Evolutionary conservation across 352 stramenopile species (phyloP).

Genomic region (Globisporangium recalcitrans): DNA sequence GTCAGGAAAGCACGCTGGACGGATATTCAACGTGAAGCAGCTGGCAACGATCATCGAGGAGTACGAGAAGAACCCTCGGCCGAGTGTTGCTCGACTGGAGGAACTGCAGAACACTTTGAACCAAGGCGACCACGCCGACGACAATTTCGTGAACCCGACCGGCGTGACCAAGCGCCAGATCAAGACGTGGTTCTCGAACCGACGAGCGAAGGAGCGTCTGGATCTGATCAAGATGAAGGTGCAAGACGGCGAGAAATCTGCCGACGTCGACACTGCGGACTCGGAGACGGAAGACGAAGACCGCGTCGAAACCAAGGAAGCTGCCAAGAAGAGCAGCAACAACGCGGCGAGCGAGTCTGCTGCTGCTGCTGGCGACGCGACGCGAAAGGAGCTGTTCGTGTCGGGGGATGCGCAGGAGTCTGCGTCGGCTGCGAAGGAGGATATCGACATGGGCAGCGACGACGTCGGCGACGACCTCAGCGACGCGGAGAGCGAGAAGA

Average conservation of each 20-base stretch:
- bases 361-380: background rate
- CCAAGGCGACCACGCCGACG: conserved; percentile 58
- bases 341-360: background rate
- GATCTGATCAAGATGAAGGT: conserved; percentile 81
- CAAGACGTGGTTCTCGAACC: conserved; percentile 84
- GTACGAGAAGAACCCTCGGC: conserved; percentile 78
- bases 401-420: background rate
- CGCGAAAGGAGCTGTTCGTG: conserved; percentile 24
- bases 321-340: conserved; percentile 3
- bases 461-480: conserved; percentile 26
- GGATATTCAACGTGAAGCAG: conserved; percentile 85
- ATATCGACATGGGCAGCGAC: conserved; percentile 32
- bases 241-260: conserved; percentile 27
- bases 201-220: conserved; percentile 69
- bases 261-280: conserved; percentile 8
- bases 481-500: conserved; percentile 11
- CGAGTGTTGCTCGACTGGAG: conserved; percentile 54
- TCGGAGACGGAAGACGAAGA: conserved; percentile 44
- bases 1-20: conserved; percentile 38
- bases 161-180: conserved; percentile 76
- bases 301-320: conserved; percentile 18
- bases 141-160: conserved; percentile 34
- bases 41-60: conserved; percentile 79
- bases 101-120: conserved; percentile 73
- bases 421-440: conserved; percentile 12